These are phyloP conservation scores for Nothophytophthora sp. DNA, from an alignment of 352 stramenopile genomes.

Conservation along the genomic window DNA sequence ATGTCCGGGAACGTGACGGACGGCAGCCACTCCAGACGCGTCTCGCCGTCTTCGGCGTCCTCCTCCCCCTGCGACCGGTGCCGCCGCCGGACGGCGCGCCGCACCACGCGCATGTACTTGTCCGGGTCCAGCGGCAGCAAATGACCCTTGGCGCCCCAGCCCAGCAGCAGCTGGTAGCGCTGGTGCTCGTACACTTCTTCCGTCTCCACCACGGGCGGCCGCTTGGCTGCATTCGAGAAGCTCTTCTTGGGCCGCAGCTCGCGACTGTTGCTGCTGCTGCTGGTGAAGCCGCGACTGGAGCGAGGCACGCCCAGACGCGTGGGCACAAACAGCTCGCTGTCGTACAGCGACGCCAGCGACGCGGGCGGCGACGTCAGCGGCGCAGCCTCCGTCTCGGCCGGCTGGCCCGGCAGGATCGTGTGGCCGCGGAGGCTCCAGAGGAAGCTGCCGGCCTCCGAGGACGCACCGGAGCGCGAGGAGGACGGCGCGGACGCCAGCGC, in stretches of 20 bases:
- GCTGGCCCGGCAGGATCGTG: conserved; percentile 1
- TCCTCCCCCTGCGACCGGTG: conserved; percentile 2
- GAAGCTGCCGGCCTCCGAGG: conserved; percentile 27
- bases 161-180: conserved; percentile 67
- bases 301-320: conserved; percentile 5
- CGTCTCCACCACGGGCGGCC: conserved; percentile 17
- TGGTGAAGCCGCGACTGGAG: conserved; percentile 1
- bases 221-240: too few relatives aligned
- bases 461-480: conserved; percentile 21
- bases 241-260: conserved; percentile 4
- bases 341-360: conserved; percentile 24
- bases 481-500: conserved; percentile 41
- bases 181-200: conserved; percentile 77
- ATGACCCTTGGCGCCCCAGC: conserved; percentile 77
- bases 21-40: conserved; percentile 35
- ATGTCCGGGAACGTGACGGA: conserved; percentile 61
- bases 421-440: conserved; percentile 17
- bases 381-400: background rate
- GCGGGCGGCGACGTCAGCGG: background rate
- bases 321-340: conserved; percentile 21
- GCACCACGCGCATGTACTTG: conserved; percentile 61
- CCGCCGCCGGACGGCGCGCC: conserved; percentile 7
- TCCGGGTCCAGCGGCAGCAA: conserved; percentile 69
- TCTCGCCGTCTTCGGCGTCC: conserved; percentile 10
- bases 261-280: background rate